Evolutionary conservation across 305 asterid genomes (phyloP), one percentile per base, ranked within the genome.

Genomic region (Fraxinus nigra): DNA sequence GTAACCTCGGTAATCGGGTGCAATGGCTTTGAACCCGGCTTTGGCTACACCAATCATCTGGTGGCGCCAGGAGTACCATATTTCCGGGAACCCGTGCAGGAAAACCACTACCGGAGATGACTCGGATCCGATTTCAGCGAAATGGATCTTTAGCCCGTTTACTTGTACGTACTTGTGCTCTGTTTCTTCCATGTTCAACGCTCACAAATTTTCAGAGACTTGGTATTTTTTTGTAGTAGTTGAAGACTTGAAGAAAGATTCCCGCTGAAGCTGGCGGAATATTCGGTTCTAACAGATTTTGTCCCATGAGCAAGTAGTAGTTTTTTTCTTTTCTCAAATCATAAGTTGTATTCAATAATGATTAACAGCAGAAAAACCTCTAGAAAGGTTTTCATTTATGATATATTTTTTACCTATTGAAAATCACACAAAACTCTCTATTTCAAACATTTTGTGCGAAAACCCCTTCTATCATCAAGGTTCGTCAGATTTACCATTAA

Each of bases 21-120:
- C 91, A 1, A 92, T 84, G 1, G 86, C 90, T 86, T 91, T 83
- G 80, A 80, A 90, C 0, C 93, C 91, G 2, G 90, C 88, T 4
- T 78, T 6, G 1, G 90, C 84, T 1, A 54, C 90, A 79, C 86
- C 94, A 73, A 86, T 26, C 93, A 92, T 90, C 80, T 92, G 94
- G 79, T 90, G 86, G 77, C 92, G 88, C 92, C 93, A 92, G 14
- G 92, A 89, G 83, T 89, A 92, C 92, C 93, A 91, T 40, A 88
- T 88, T 28, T 92, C 91, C 0, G 92, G 94, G 73, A 90, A 91
- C 13, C 94, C 96, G 84, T 92, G 94, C 6, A 89, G 51, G 85
- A 90, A 88, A 10, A 89, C 38, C 26, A 86, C 91, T 67, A 80
- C 84, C 72, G 95, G 85, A 22, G 85, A 78, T 2, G 81, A 67